Evolutionary conservation across 352 stramenopile species (phyloP), one percentile per base, ranked within the genome.

Genomic region (Pythium angustatum): DNA sequence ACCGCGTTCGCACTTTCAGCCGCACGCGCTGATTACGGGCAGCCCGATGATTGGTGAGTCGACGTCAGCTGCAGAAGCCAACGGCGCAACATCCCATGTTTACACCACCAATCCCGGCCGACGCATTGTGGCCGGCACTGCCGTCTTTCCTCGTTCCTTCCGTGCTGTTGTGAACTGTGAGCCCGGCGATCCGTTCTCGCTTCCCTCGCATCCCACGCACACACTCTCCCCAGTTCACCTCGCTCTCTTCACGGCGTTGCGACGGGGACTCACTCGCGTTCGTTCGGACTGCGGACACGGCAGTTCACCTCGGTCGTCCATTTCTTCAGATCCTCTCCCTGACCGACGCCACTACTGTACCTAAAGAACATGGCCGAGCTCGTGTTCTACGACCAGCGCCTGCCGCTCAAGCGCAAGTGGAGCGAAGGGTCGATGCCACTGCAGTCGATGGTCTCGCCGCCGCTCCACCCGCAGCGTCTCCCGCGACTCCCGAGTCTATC

Each of bases 351-450:
- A 41, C 34, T 17, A 43, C 21, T 41, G 41, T 10, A 36, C 28
- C 14, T 10, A 8, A 41, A 57, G 21, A 51, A 22, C 9, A 67
- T 67, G 60, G 15, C 60, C 5, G 60, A 67, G 43, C 51, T 67
- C 24, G 60, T 67, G 50, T 67, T 67, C 43, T 62, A 62, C 51
- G 60, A 67, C 60, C 40, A 62, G 19, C 50, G 51, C 22, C 60
- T 57, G 17, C 60, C 60, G 44, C 60, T 67, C 43, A 67, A 67
- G 51, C 60, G 60, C 40, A 55, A 57, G 17, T 67, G 60, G 60
- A 61, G 43, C 43, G 51, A 52, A 14, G 21, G 31, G 22, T 24
- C 17, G n/a, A 27, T 19, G 27, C 26, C 49, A 5, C 36, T n/a
- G 22, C 31, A 26, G n/a, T 27, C 36, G 0, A 7, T 21, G 19